phyloP scores from a whole-genome alignment of 1,284 basidiomycete genomes.

The Ceratorhiza oryzae-sativae region DNA sequence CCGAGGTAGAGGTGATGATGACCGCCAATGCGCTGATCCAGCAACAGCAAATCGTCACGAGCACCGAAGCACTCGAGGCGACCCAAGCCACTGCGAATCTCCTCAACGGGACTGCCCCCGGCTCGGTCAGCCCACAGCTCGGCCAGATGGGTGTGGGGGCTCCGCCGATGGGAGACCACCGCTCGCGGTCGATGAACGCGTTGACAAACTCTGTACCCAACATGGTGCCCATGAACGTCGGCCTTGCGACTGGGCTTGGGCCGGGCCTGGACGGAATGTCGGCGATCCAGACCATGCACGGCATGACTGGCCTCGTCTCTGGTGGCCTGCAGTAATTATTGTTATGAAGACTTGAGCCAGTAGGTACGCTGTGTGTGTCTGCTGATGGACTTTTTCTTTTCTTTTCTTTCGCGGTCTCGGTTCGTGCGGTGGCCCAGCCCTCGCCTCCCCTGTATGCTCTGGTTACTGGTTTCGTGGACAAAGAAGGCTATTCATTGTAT shows the following conservation, averaged over 20 bases:
- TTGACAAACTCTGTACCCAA: background rate
- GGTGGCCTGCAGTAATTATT: slow-evolving; percentile 32
- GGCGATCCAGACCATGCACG: slow-evolving; percentile 17
- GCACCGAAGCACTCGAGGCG: slow-evolving; percentile 27
- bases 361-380: slow-evolving; percentile 24
- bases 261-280: slow-evolving; percentile 36
- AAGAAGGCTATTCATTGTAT: slow-evolving; percentile 28
- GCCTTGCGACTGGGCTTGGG: slow-evolving; percentile 27
- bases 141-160: background rate
- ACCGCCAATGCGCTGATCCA: slow-evolving; percentile 68
- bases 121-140: slow-evolving; percentile 29
- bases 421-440: background rate
- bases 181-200: slow-evolving; percentile 31
- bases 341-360: background rate
- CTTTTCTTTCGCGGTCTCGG: background rate
- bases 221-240: slow-evolving; percentile 34
- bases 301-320: slow-evolving; percentile 32
- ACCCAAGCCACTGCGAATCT: slow-evolving; percentile 18
- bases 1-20: slow-evolving; percentile 71
- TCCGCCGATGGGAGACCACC: slow-evolving; percentile 26
- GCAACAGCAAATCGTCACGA: slow-evolving; percentile 48
- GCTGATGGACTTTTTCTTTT: slow-evolving; percentile 14
- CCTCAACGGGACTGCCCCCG: slow-evolving; percentile 11
- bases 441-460: slow-evolving; percentile 8
- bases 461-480: slow-evolving; percentile 27